Conservation (phyloP, 768 basidiomycete species). For the Cubamyces lactineus region DNA sequence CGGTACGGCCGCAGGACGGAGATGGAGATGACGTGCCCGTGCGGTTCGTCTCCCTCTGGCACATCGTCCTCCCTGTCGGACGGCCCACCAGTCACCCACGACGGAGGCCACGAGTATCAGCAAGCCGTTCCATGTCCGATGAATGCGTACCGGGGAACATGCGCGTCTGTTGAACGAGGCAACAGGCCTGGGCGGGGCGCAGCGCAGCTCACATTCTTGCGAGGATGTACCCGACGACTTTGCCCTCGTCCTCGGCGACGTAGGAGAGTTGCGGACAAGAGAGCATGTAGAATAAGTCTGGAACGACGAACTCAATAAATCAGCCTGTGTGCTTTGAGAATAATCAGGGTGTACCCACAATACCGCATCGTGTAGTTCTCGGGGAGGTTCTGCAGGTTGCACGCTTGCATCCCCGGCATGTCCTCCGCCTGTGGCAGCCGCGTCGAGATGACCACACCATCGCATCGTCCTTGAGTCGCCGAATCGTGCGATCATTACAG, state of each 20-base stretch:
- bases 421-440: conserved; percentile 65
- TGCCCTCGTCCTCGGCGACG: conserved; percentile 86
- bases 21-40: conserved; percentile 95
- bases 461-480: too few relatives aligned
- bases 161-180: too few relatives aligned
- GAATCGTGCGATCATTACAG: not conserved
- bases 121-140: too few relatives aligned
- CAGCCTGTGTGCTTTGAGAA: too few relatives aligned
- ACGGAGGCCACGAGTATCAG: too few relatives aligned
- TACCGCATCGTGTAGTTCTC: conserved; percentile 87
- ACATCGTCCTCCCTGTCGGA: conserved; percentile 60
- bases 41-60: conserved; percentile 58
- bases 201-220: conserved; percentile 73
- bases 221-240: conserved; percentile 88
- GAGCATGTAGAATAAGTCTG: conserved; percentile 84
- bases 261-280: conserved; percentile 93
- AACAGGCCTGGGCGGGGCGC: too few relatives aligned
- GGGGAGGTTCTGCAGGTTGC: conserved; percentile 88
- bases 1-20: conserved; percentile 87
- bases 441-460: too few relatives aligned
- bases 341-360: conserved; percentile 45
- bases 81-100: too few relatives aligned
- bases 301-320: not conserved
- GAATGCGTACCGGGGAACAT: too few relatives aligned
- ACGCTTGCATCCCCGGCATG: conserved; percentile 86